These are phyloP conservation scores for Polygonum maritimum DNA, from an alignment of 148 eudicot species.

Conservation along the genomic window DNA sequence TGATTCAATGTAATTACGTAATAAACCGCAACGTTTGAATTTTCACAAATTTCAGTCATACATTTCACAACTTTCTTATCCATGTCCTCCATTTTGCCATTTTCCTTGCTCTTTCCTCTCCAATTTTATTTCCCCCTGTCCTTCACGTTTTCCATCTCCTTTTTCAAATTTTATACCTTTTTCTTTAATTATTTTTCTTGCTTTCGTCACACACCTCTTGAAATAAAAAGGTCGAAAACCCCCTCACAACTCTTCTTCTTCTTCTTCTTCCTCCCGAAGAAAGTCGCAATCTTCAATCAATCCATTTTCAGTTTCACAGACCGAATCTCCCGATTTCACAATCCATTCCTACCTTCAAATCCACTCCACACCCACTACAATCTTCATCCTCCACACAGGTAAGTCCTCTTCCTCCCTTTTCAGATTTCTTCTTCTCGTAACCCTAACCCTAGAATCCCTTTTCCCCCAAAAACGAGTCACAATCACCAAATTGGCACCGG, in stretches of 20 bases:
- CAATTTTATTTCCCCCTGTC: neutral
- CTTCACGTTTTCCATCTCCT: neutral
- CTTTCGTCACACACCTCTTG: constrained; percentile 10
- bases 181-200: neutral
- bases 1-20: neutral
- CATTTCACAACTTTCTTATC: no score
- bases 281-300: neutral
- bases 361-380: constrained; percentile 5
- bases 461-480: neutral
- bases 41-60: neutral
- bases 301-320: constrained; percentile 1
- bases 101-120: constrained; percentile 4
- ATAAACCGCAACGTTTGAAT: neutral
- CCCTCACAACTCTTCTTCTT: neutral
- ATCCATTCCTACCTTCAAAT: neutral
- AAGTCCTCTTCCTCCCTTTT: neutral
- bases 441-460: constrained; percentile 8
- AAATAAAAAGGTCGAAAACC: constrained; percentile 7
- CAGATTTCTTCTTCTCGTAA: neutral
- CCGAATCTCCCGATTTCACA: neutral
- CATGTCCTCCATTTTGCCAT: no score
- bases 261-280: neutral
- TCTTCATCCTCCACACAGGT: neutral
- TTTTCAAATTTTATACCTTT: neutral
- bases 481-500: neutral